A percentile compares a stretch with the other conserved stretches of the same genome.
These are phyloP conservation scores for Rhizopogon vulgaris DNA, from an alignment of 768 basidiomycete species.

Conservation along the genomic window DNA sequence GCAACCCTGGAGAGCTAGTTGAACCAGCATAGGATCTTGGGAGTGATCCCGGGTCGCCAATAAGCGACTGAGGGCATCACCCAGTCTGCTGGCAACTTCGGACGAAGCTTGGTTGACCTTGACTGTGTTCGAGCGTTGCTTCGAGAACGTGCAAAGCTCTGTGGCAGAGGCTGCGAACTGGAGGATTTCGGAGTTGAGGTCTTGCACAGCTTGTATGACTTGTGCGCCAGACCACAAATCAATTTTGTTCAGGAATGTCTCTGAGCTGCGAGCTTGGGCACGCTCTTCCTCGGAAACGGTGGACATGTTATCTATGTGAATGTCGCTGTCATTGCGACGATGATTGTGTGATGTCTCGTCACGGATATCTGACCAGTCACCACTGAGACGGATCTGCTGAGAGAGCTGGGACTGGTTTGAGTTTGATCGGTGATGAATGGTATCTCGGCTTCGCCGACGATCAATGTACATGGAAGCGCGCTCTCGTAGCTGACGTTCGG, in stretches of 20 bases:
- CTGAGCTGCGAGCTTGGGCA: constrained; percentile 52
- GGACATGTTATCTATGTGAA: constrained; percentile 18
- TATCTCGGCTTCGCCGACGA: constrained; percentile 23
- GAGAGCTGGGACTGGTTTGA: constrained; percentile 24
- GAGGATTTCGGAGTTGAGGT: constrained; percentile 76
- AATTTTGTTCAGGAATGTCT: constrained; percentile 67
- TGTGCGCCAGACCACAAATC: constrained; percentile 74
- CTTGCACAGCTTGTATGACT: constrained; percentile 71
- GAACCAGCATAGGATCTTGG: constrained; percentile 71
- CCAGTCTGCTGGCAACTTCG: constrained; percentile 59
- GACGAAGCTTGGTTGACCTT: constrained; percentile 48
- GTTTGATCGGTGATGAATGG: constrained; percentile 22
- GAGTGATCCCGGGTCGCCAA: constrained; percentile 61
- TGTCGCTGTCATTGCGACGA: constrained; percentile 9
- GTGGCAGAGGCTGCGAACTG: constrained; percentile 73
- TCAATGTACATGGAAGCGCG: constrained; percentile 18
- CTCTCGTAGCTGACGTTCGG: constrained; percentile 16
- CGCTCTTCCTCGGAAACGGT: constrained; percentile 44
- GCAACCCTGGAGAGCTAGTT: constrained; percentile 70
- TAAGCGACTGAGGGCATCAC: constrained; percentile 53
- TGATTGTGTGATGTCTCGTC: constrained; percentile 12
- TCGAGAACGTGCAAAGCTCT: constrained; percentile 55
- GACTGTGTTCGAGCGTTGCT: constrained; percentile 31
- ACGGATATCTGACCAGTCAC: constrained; percentile 26
- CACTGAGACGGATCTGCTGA: constrained; percentile 25